Conservation (phyloP, 106 monocot species). For the Dioscorea zingiberensis region DNA sequence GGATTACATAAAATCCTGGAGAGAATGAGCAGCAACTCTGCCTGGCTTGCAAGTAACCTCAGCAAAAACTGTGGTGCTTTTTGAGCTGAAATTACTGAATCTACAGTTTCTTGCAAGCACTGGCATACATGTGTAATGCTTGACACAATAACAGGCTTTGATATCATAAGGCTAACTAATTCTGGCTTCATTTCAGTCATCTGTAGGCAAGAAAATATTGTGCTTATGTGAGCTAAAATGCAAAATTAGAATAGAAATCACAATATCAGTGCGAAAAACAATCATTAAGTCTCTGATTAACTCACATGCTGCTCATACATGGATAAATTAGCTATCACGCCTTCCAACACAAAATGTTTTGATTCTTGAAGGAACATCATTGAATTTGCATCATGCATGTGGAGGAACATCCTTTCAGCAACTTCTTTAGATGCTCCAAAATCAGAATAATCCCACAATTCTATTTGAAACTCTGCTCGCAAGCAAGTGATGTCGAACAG, state of each 20-base stretch:
- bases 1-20: slow-evolving; percentile 30
- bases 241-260: not conserved
- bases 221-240: slow-evolving; percentile 1
- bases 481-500: slow-evolving; percentile 49
- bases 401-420: slow-evolving; percentile 47
- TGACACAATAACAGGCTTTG: slow-evolving; percentile 22
- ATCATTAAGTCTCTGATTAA: no score
- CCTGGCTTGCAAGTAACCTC: slow-evolving; percentile 33
- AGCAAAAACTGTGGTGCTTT: slow-evolving; percentile 24
- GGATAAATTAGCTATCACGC: slow-evolving; percentile 40
- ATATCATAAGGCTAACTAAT: slow-evolving; percentile 12
- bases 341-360: slow-evolving; percentile 48
- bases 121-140: slow-evolving; percentile 41
- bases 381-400: slow-evolving; percentile 63
- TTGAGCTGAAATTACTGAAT: slow-evolving; percentile 14
- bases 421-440: slow-evolving; percentile 56
- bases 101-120: slow-evolving; percentile 34
- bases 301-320: slow-evolving; percentile 48
- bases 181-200: slow-evolving; percentile 11
- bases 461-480: slow-evolving; percentile 43
- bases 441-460: slow-evolving; percentile 56
- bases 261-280: not conserved
- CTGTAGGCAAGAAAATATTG: slow-evolving; percentile 17
- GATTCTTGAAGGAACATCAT: slow-evolving; percentile 37
- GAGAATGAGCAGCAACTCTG: slow-evolving; percentile 55